These are phyloP conservation scores for Pseudonectria buxi DNA, from an alignment of 2,329 filamentous ascomycete genomes.

Conservation along the genomic window DNA sequence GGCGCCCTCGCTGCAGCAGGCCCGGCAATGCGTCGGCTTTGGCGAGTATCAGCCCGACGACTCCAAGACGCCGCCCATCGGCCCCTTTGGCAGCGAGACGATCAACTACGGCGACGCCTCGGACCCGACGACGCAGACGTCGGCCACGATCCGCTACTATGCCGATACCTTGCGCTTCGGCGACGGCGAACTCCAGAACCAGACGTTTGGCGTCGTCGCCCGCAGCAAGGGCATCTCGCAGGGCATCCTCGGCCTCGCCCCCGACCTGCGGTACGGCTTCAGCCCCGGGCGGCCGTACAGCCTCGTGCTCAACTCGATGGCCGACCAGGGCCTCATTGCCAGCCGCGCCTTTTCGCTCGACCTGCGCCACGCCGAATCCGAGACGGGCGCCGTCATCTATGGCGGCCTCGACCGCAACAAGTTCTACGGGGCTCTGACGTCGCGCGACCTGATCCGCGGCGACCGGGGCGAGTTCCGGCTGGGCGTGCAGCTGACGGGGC, in stretches of 20 bases:
- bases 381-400: conserved; percentile 45
- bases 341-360: conserved; percentile 47
- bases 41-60: conserved; percentile 37
- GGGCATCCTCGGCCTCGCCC: conserved; percentile 46
- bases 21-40: conserved; percentile 32
- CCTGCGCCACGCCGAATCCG: conserved; percentile 36
- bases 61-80: conserved; percentile 33
- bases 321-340: conserved; percentile 39
- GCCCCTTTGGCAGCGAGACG: conserved; percentile 31
- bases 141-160: conserved; percentile 38
- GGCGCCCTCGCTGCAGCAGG: conserved; percentile 28
- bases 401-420: conserved; percentile 48
- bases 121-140: conserved; percentile 29
- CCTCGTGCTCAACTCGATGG: conserved; percentile 45
- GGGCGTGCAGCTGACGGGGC: conserved; percentile 24
- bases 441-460: conserved; percentile 36
- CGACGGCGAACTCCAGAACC: conserved; percentile 32
- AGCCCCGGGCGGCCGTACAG: conserved; percentile 37
- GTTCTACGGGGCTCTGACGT: conserved; percentile 39
- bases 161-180: conserved; percentile 41
- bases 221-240: conserved; percentile 41
- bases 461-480: conserved; percentile 30
- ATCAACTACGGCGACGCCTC: conserved; percentile 35
- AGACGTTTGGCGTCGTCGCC: conserved; percentile 44
- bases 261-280: conserved; percentile 34